These are phyloP conservation scores for Backusella westeae DNA, from an alignment of 192 early-diverging fungal genomes.

Conservation along the genomic window DNA sequence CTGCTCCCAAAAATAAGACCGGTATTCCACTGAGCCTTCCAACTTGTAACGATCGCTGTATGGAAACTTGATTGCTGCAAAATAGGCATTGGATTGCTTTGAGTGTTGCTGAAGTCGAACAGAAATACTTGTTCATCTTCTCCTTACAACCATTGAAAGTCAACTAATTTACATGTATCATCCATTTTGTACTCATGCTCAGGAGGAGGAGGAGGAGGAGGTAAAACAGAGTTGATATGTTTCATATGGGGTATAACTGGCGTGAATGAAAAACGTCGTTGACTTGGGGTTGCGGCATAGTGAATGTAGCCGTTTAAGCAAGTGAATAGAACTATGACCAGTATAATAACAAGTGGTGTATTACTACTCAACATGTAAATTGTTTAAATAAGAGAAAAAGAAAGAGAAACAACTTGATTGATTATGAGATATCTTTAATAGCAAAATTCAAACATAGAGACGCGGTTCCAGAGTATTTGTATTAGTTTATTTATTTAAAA, in stretches of 20 bases:
- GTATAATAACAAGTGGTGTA: neutral
- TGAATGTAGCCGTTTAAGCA: neutral
- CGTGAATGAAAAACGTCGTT: neutral
- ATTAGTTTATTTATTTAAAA: neutral
- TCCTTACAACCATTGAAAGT: neutral
- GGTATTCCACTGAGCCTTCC: constrained; percentile 15
- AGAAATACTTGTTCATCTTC: neutral
- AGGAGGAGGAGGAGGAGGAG: neutral
- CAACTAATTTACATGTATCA: neutral
- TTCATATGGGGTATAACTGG: neutral
- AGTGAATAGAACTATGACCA: neutral
- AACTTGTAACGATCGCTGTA: constrained; percentile 11
- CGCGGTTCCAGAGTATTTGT: neutral
- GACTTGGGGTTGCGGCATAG: neutral
- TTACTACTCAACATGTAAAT: neutral
- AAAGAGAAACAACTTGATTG: neutral
- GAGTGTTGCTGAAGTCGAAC: constrained; percentile 14
- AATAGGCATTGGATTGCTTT: constrained; percentile 24
- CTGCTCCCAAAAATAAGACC: constrained; percentile 27
- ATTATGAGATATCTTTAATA: neutral
- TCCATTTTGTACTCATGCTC: neutral
- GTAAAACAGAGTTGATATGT: neutral
- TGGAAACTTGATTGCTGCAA: constrained; percentile 13
- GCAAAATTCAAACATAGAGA: neutral
- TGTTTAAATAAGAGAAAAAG: neutral